Conservation (phyloP, 495 filamentous ascomycete genomes). For the Penicillium longicatenatum region DNA sequence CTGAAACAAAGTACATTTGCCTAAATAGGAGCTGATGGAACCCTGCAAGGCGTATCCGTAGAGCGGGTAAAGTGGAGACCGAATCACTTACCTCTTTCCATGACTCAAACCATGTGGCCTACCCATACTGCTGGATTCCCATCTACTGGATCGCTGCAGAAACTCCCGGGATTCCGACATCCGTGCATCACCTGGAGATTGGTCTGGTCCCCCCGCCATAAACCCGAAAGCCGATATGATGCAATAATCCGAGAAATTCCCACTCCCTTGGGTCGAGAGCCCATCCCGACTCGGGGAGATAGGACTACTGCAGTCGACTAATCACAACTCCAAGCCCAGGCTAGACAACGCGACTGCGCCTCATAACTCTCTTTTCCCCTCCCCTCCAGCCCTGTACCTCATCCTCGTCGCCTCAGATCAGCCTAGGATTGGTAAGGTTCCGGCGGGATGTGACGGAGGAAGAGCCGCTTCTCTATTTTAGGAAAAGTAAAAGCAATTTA, state of each 20-base stretch:
- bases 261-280: neutral
- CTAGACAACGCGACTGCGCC: neutral
- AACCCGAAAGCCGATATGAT: slow-evolving; percentile 5
- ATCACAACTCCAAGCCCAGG: neutral
- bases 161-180: neutral
- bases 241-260: slow-evolving; percentile 1
- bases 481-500: too few species aligned
- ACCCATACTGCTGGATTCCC: neutral
- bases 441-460: neutral
- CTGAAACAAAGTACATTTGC: slow-evolving; percentile 1
- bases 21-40: neutral
- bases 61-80: neutral
- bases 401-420: neutral
- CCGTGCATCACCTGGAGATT: neutral
- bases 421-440: slow-evolving; percentile 1
- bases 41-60: neutral
- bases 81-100: neutral
- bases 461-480: slow-evolving; percentile 4
- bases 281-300: neutral
- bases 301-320: too few species aligned
- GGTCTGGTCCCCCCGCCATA: neutral
- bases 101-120: neutral
- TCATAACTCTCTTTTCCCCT: neutral
- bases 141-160: slow-evolving; percentile 4
- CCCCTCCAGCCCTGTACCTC: neutral